Base-by-base conservation (phyloP, 768 basidiomycete species). In the Russula griseocarnosa region DNA sequence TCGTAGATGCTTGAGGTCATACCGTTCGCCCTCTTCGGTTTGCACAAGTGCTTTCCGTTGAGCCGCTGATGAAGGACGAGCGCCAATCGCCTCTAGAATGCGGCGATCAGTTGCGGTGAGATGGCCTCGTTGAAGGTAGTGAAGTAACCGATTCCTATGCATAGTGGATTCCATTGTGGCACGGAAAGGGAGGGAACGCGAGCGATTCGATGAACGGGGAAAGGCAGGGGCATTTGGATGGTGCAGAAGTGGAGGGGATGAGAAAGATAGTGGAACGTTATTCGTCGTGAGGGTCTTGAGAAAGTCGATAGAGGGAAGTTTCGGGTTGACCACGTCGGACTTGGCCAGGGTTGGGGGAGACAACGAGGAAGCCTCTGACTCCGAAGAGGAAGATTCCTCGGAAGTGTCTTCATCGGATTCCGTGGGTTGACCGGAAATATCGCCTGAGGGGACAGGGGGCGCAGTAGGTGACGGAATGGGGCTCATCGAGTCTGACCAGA, bases 201-300 rank as follows among this genome's bases (percentile, higher is more conserved):
- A 67, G 58, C 67, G 69, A 68, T 83, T 81, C 54, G 74, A 79
- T 22, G 85, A 86, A 32, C 80, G 82, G 66, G 84, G 84, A 70
- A 82, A 86, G 55, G 74, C 53, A 44, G 74, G 71, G 32, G 64
- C 59, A 60, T 72, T 71, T 58, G 75, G 57, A 47, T 66, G 66
- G 44, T 76, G 76, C 38, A 77, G 66, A 69, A 87, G 79, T 18
- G 86, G 86, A 9, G 82, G 74, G 5, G 77, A 69, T 30, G 77
- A 73, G 26, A 71, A 67, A 36, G 73, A 66, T 38, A 73, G 73
- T 24, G 73, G 61, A 57, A 84, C 77, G 63, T 76, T 79, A 72
- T 82, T 84, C 66, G 73, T 72, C 66, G 81, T 79, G 65, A 81
- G 70, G 38, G 72, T 65, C 70, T 70, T 55, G 82, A 73, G 68